These are phyloP conservation scores for Theileria parva DNA, from an alignment of 169 alveolate genomes.

Conservation along the genomic window DNA sequence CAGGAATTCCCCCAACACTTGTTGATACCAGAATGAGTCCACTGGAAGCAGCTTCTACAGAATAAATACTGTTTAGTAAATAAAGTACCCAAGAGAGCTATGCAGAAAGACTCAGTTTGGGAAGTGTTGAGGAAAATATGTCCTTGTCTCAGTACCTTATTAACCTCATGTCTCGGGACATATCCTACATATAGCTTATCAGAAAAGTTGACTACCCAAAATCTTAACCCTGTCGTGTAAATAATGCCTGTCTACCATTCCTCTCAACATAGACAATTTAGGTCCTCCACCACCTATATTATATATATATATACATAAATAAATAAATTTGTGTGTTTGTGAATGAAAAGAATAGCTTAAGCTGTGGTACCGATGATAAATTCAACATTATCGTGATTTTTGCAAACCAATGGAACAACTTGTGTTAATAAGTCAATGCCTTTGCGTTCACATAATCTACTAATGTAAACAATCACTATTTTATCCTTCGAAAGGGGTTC, in stretches of 20 bases:
- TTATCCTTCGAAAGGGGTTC: constrained; percentile 78
- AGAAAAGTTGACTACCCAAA: constrained; percentile 66
- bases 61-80: background rate
- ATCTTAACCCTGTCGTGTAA: constrained; percentile 92
- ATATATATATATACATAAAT: constrained; percentile 8
- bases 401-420: constrained; percentile 94
- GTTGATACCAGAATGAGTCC: constrained; percentile 97
- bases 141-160: constrained; percentile 93
- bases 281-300: constrained; percentile 98
- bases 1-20: constrained; percentile 98
- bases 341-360: background rate
- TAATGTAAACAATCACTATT: constrained; percentile 91
- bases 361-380: constrained; percentile 75
- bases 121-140: constrained; percentile 97
- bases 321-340: constrained; percentile 36
- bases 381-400: constrained; percentile 88
- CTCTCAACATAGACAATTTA: constrained; percentile 89
- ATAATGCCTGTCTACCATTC: constrained; percentile 89
- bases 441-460: constrained; percentile 95
- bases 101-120: constrained; percentile 98
- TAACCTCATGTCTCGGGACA: constrained; percentile 90
- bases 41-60: constrained; percentile 98
- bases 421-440: constrained; percentile 96
- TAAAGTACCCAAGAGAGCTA: constrained; percentile 88
- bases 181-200: constrained; percentile 68